Evolutionary conservation across 257 asterid genomes (phyloP).

Genomic region (Petrea volubilis): DNA sequence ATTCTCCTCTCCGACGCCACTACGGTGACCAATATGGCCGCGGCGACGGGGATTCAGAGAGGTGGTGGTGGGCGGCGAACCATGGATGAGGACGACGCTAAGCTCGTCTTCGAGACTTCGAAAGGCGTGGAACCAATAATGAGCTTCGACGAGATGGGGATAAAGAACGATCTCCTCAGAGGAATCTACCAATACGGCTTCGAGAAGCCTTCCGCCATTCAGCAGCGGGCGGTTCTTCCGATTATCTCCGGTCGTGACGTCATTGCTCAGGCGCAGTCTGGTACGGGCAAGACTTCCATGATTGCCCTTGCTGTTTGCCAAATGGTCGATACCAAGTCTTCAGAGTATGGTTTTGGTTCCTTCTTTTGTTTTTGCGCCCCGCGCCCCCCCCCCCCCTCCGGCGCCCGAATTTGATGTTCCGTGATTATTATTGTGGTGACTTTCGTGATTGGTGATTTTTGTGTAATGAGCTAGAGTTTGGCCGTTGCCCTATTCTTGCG

Average conservation of each 20-base stretch:
- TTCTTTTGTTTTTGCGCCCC: too few relatives aligned
- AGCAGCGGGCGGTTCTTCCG: slow-evolving; percentile 83
- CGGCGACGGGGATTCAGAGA: slow-evolving; percentile 47
- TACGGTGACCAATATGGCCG: slow-evolving; percentile 43
- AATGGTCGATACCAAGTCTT: slow-evolving; percentile 80
- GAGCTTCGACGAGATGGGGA: slow-evolving; percentile 90
- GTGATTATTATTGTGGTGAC: not conserved
- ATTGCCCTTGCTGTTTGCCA: slow-evolving; percentile 93
- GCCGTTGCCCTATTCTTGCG: not conserved
- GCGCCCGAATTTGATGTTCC: not conserved
- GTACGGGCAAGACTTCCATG: slow-evolving; percentile 94
- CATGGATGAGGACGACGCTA: slow-evolving; percentile 62
- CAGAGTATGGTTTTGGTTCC: slow-evolving; percentile 54
- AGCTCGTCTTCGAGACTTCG: slow-evolving; percentile 73
- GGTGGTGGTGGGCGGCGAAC: slow-evolving; percentile 41
- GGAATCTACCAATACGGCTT: slow-evolving; percentile 86
- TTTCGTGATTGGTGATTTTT: not conserved
- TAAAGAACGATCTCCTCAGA: slow-evolving; percentile 74
- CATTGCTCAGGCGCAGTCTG: slow-evolving; percentile 93
- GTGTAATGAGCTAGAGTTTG: not conserved
- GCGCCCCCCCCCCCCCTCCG: too few relatives aligned
- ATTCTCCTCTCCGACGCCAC: slow-evolving; percentile 23
- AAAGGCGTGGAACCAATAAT: slow-evolving; percentile 81
- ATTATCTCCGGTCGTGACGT: slow-evolving; percentile 87
- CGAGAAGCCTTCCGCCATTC: slow-evolving; percentile 94